phyloP scores from a whole-genome alignment of 805 yeast species.

The Metschnikowia kofuensis region DNA sequence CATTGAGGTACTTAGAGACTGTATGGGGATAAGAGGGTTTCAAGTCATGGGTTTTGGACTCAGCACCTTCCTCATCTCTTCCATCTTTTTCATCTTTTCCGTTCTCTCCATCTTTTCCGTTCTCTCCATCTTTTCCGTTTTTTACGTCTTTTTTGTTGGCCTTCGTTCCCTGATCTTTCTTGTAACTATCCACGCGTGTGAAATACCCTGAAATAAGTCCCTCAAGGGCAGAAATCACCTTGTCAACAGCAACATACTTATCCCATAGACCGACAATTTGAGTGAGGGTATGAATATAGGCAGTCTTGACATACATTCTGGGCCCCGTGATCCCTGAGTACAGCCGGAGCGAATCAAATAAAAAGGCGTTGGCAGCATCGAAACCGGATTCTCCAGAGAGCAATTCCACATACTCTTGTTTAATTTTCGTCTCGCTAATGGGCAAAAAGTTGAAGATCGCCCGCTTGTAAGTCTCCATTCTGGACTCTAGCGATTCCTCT shows the following conservation, averaged over 20 bases:
- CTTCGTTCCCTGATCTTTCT: conserved; percentile 5
- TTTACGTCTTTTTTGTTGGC: neutral
- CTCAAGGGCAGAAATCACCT: conserved; percentile 20
- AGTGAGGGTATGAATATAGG: conserved; percentile 16
- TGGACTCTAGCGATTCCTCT: conserved; percentile 24
- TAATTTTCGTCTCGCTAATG: conserved; percentile 20
- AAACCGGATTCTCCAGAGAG: conserved; percentile 18
- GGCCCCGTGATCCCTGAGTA: conserved; percentile 20
- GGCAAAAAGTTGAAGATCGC: conserved; percentile 46
- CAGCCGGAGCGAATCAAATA: conserved; percentile 24
- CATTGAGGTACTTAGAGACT: conserved; percentile 35
- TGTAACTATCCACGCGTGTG: conserved; percentile 17
- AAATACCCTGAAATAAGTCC: conserved; percentile 19
- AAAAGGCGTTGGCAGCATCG: conserved; percentile 26
- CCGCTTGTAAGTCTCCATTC: conserved; percentile 47
- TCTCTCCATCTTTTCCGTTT: neutral
- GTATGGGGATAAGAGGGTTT: conserved; percentile 17
- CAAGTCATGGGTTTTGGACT: neutral
- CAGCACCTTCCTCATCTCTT: neutral
- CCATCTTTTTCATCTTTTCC: neutral
- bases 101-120: too few relatives aligned
- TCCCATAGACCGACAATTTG: conserved; percentile 13
- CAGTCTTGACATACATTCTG: conserved; percentile 16
- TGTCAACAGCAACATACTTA: conserved; percentile 11
- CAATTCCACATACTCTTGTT: conserved; percentile 27